These are phyloP conservation scores for Hysterium pulicare DNA, from an alignment of 2,329 filamentous ascomycete species.

Conservation along the genomic window DNA sequence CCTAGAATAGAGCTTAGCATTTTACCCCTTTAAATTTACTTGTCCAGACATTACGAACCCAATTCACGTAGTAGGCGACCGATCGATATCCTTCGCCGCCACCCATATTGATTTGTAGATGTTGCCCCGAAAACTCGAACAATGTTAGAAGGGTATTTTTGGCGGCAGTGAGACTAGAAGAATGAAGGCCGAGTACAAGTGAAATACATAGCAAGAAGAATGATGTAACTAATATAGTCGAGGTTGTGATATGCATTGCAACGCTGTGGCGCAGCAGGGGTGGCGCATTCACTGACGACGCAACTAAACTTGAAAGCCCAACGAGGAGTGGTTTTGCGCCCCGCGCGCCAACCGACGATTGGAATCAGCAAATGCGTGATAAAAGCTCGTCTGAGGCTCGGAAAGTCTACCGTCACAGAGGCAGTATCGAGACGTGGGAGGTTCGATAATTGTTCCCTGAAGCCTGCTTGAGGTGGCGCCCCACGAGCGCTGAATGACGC, in stretches of 20 bases:
- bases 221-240: neutral
- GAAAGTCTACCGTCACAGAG: too few species aligned
- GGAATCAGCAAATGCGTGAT: too few species aligned
- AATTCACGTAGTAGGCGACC: slow-evolving; percentile 73
- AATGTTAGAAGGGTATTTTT: neutral
- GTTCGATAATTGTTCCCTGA: too few species aligned
- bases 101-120: slow-evolving; percentile 13
- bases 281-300: neutral
- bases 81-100: slow-evolving; percentile 54
- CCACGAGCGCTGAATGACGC: too few species aligned
- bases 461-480: too few species aligned
- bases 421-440: too few species aligned
- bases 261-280: neutral
- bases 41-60: slow-evolving; percentile 36
- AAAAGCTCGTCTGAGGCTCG: too few species aligned
- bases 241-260: neutral
- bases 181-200: neutral
- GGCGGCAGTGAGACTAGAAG: neutral
- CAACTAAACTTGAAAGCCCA: too few species aligned
- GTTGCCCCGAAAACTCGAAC: neutral
- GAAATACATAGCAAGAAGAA: neutral
- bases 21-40: slow-evolving; percentile 1
- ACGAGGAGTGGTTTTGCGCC: too few species aligned
- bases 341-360: too few species aligned
- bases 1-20: slow-evolving; percentile 43